Conservation (phyloP, 1,284 basidiomycete genomes). For the Puccinia horiana region DNA sequence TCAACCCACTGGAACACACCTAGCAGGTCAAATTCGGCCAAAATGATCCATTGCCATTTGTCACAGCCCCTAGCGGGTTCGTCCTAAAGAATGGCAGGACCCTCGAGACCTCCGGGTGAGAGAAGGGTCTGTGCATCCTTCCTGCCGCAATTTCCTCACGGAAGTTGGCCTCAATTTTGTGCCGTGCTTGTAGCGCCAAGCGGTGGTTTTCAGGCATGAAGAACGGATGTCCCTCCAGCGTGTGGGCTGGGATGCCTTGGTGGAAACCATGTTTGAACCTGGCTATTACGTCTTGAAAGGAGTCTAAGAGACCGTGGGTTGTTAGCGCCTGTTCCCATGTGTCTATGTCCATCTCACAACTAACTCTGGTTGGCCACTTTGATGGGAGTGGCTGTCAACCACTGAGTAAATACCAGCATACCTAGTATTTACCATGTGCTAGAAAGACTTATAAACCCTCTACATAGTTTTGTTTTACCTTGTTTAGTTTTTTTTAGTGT, state of each 20-base stretch:
- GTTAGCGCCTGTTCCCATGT: neutral
- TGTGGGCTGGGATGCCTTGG: neutral
- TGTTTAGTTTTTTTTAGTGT: too few relatives aligned
- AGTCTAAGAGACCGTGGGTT: neutral
- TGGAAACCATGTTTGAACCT: neutral
- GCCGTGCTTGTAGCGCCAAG: neutral
- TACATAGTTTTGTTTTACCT: too few relatives aligned
- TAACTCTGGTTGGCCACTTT: neutral
- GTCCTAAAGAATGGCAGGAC: neutral
- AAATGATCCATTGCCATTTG: slow-evolving; percentile 8
- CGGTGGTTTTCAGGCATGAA: neutral
- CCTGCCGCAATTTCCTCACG: neutral
- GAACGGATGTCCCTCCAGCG: neutral
- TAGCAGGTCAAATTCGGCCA: neutral
- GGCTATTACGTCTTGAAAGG: neutral
- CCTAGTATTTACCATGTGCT: too few relatives aligned
- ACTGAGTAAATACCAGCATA: too few relatives aligned
- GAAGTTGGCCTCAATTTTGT: neutral
- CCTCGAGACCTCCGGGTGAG: neutral
- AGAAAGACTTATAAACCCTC: too few relatives aligned
- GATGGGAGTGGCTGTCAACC: too few relatives aligned
- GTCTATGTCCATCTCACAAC: neutral
- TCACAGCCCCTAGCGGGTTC: slow-evolving; percentile 10
- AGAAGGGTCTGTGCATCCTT: neutral
- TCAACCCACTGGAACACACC: too few relatives aligned